phyloP scores from a whole-genome alignment of 169 alveolate species.

The Cryptosporidium bovis region DNA sequence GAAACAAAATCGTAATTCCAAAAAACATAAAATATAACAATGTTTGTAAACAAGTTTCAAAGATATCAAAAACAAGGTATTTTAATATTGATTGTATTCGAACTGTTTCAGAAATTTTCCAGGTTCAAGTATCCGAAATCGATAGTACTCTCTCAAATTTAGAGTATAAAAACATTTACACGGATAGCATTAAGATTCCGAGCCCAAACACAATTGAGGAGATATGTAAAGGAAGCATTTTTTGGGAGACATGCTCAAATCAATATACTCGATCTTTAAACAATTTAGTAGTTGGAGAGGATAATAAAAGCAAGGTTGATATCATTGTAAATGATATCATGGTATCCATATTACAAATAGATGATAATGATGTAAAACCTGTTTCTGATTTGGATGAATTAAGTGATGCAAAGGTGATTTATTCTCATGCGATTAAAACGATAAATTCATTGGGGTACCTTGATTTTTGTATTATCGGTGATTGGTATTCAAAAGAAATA shows the following conservation, averaged over 20 bases:
- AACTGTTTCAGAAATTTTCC: conserved; percentile 42
- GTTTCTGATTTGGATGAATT: conserved; percentile 6
- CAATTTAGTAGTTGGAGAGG: conserved; percentile 11
- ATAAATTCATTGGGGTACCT: conserved; percentile 15
- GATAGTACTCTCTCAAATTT: neutral
- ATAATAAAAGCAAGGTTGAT: conserved; percentile 25
- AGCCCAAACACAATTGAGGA: conserved; percentile 8
- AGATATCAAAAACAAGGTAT: conserved; percentile 46
- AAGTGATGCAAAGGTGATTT: too few relatives aligned
- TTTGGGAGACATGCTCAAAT: conserved; percentile 73
- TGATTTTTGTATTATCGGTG: conserved; percentile 43
- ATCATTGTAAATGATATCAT: conserved; percentile 49
- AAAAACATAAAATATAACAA: conserved; percentile 24
- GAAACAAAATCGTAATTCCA: conserved; percentile 32
- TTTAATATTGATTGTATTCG: conserved; percentile 60
- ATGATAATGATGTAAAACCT: neutral
- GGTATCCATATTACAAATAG: conserved; percentile 48
- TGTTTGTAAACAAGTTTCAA: conserved; percentile 32
- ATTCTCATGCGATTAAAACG: conserved; percentile 28
- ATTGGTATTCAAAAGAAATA: conserved; percentile 52
- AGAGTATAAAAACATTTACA: neutral
- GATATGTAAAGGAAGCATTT: conserved; percentile 67
- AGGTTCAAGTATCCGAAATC: conserved; percentile 22
- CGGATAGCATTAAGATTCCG: conserved; percentile 15
- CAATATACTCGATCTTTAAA: neutral